Base-by-base conservation (phyloP, 768 basidiomycete genomes). In the Boletus pseudo-olivaceus region DNA sequence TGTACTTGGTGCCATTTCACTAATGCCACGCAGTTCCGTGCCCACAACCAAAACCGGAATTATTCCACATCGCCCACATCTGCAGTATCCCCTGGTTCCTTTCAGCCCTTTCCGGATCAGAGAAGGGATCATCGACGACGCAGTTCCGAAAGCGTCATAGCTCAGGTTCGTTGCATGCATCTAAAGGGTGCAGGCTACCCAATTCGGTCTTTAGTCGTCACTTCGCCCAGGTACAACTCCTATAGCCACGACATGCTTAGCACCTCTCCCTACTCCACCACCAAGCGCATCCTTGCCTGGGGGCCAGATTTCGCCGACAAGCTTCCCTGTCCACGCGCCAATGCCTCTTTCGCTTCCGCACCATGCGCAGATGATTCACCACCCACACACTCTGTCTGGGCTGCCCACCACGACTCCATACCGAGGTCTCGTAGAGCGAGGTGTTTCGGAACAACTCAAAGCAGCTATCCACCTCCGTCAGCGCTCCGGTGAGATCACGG, bases 181-280 rank as follows among this genome's bases (percentile, higher is more conserved):
- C 30, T 7, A 23, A 39, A 3, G 29, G 7, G 5, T 19, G 7
- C 49, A 44, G 30, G 20, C 19, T 17, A 7, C 49, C 55, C 40
- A 57, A 38, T 43, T 26, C 35, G 14, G n/a, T 44, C 43, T 20
- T 41, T 43, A 62, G 66, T 43, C 48, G 6, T 46, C 59, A 8
- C 51, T 52, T 51, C 62, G 52, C 33, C 33, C 59, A 10, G 48
- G 44, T 45, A 29, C 56, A 23, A 40, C 53, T 30, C 47, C 55
- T n/a, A 40, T 53, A 20, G 43, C 61, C 3, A 61, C 59, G 5
- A 61, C 61, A 38, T 64, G 54, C 57, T 15, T 39, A 32, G 42
- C 59, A 6, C 54, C 58, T 30, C 58, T 64, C 26, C 62, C 67
- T 43, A 62, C 67, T 47, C 62, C 67, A 17, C 59, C 62, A 4